phyloP scores from a whole-genome alignment of 2,329 filamentous ascomycete species.

The Diaporthe longicolla region DNA sequence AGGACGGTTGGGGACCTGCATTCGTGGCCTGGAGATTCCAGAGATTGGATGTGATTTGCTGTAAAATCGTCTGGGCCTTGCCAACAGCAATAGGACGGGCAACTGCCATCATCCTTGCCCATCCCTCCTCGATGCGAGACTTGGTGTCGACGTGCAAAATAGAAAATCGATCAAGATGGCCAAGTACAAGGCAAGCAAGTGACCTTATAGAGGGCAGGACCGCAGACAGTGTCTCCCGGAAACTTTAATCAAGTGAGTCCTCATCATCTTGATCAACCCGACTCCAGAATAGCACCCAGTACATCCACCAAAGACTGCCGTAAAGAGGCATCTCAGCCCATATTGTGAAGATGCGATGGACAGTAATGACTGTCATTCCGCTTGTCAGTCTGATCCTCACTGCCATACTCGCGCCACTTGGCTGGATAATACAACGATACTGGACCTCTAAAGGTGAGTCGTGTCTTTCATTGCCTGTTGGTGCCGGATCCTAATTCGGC shows the following conservation, averaged over 20 bases:
- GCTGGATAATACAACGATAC: slow-evolving; percentile 29
- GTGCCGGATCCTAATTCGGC: slow-evolving; percentile 25
- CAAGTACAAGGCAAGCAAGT: not conserved
- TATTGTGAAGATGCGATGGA: slow-evolving; percentile 34
- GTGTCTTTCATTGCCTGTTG: slow-evolving; percentile 4
- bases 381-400: slow-evolving; percentile 30
- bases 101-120: slow-evolving; percentile 27
- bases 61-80: slow-evolving; percentile 5
- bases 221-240: not conserved
- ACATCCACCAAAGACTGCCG: not conserved
- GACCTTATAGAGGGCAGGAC: slow-evolving; percentile 9
- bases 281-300: not conserved
- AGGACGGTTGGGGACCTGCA: slow-evolving; percentile 16
- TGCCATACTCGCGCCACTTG: slow-evolving; percentile 31
- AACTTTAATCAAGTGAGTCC: not conserved
- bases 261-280: slow-evolving; percentile 13
- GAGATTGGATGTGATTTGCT: slow-evolving; percentile 13
- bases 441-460: slow-evolving; percentile 23
- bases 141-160: slow-evolving; percentile 25
- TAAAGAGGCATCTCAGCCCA: slow-evolving; percentile 3
- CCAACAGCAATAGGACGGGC: not conserved
- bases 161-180: slow-evolving; percentile 4
- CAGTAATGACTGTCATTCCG: slow-evolving; percentile 14
- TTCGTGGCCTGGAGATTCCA: slow-evolving; percentile 2
- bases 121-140: slow-evolving; percentile 18